Evolutionary conservation across 2,329 filamentous ascomycete species (phyloP), one percentile per base, ranked within the genome.

Genomic region (Colletotrichum cuscutae): DNA sequence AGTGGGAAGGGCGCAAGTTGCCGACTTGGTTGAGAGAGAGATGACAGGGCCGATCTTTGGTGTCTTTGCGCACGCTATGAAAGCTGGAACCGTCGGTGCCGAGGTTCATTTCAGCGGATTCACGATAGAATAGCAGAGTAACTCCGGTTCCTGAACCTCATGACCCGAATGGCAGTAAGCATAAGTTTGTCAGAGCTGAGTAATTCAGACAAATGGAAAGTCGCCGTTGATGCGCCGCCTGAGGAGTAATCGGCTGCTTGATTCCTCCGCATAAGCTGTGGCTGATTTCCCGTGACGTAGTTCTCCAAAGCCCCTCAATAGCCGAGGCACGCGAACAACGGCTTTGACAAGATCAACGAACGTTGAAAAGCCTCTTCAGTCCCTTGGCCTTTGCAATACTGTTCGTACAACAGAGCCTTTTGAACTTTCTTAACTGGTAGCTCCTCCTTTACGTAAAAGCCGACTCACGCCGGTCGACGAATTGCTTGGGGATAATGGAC

Each of bases 1-100:
- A 9, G 64, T 70, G 13, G 69, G 58, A 1, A 46, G 3, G 1
- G 73, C 80, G 28, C 77, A 79, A 64, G 77, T 77, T 11, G 32
- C 79, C 28, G 79, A 81, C 8, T 68, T 81, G 76, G 80, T 78
- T 0, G 80, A 42, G 37, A 42, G 37, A 42, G 37, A 42, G 37
- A 42, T 42, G 37, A 42, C 37, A 19, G 15, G 37, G 0, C 79
- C 81, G 1, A 75, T 82, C 0, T 76, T 82, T 65, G 80, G 80
- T 1, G 53, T 78, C 1, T 82, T 78, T 57, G 78, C 78, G 1
- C 35, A 63, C 6, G 57, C 59, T 5, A 19, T 1, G 3, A 24
- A 28, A 0, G 52, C n/a, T 4, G 58, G 22, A 13, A 22, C 4
- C 4, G 42, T 37, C 8, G 53, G 49, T 42, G n/a, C 54, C 19